Base-by-base conservation (phyloP, 2,329 filamentous ascomycete species). In the Claviceps sp. region DNA sequence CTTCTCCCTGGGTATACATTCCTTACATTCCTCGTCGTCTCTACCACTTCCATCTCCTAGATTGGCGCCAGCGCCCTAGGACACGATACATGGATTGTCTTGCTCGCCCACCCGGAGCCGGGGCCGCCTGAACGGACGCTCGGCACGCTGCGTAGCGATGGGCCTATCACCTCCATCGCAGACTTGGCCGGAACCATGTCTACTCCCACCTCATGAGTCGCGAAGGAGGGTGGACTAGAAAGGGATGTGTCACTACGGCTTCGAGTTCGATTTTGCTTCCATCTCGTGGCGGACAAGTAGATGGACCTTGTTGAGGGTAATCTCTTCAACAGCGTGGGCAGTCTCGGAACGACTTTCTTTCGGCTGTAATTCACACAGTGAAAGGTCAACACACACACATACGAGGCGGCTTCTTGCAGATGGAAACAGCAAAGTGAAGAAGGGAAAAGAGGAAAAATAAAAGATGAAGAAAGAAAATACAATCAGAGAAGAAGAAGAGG, bases 111-210 rank as follows among this genome's bases (percentile, higher is more conserved):
- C 34, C 40, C 38, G 20, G 46, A 48, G 2, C 46, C 46, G 18
- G 46, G 47, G 8, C 51, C 47, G n/a, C 41, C 46, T 5, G 41
- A 44, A 2, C 18, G 46, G 34, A 52, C 22, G n/a, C 51, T 52
- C 34, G 51, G 51, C 38, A 47, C 47, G 30, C 51, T 49, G 6
- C 40, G 14, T 3, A 52, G 41, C 18, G 22, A 38, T 13, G 51
- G 51, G 11, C 46, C 46, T n/a, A 30, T 22, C 41, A 38, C 30
- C 41, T 14, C 18, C 14, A 13, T 42, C 1, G 16, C 8, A 37
- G n/a, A 11, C 8, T 6, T 46, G n/a, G 44, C 9, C 9, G 44
- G 2, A 8, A 16, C 2, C 6, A 4, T 9, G 5, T n/a, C 34
- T n/a, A 20, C 18, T 13, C 30, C 20, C 26, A 9, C 2, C 7